Evolutionary conservation across 208 protist genomes (phyloP), one percentile per base, ranked within the genome.

Genomic region (Crithidia acanthocephali): DNA sequence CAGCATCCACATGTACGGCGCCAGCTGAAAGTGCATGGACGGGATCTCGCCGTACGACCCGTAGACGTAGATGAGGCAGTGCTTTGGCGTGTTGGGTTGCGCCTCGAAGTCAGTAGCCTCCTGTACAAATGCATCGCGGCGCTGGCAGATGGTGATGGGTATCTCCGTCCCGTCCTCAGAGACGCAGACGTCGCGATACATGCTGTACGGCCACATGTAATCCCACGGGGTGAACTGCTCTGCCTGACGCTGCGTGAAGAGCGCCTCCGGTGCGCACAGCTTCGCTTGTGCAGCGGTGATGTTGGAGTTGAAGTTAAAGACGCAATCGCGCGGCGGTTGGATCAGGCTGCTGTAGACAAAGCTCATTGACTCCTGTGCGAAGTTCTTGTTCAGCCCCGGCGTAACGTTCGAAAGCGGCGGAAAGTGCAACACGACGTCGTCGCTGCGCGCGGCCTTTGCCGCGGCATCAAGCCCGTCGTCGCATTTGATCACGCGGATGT

Each of bases 121-220:
- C 73, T 97, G 90, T 55, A 97, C 81, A 78, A 93, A 97, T 0
- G 90, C 85, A 68, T 97, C 92, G 28, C 87, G 79, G 13, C 88
- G 84, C 27, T 97, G 92, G 60, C 90, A 95, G 59, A 97, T 95
- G 15, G 92, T 97, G 44, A 97, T 88, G 30, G 92, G 92, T 30
- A 97, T 91, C 58, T 95, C 82, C 35, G 88, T 95, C 15, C 90
- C 92, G 69, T 97, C 92, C 27, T 86, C 80, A 7, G 88, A 91
- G 16, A 91, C 76, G 59, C 88, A 94, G 16, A 95, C 75, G 57
- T 97, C 92, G 55, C 92, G 88, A 64, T 95, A 97, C 64, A 95
- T 93, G 77, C 81, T 94, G 76, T 97, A 95, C 2, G 92, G 92
- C 90, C 92, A 97, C 92, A 97, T 97, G 81, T 97, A 97, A 74